Conservation (phyloP, 306 rosid species). For the Echinosophora koreensis region DNA sequence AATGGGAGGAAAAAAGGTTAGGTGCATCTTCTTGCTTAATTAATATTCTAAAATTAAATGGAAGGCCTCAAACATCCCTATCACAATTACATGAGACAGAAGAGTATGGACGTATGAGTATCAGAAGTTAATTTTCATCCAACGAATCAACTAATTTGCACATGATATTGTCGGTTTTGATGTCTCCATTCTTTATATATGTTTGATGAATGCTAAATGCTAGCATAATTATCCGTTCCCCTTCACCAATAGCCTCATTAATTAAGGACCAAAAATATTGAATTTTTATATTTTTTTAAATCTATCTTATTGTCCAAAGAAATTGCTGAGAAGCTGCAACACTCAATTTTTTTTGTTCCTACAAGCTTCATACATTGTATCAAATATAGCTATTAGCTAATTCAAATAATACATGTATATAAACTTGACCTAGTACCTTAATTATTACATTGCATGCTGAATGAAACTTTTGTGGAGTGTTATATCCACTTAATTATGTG, state of each 20-base stretch:
- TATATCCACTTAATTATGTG: slow-evolving; percentile 22
- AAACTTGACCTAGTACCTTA: slow-evolving; percentile 38
- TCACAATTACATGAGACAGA: slow-evolving; percentile 53
- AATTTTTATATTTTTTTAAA: slow-evolving; percentile 16
- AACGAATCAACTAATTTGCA: slow-evolving; percentile 55
- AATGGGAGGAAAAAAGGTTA: slow-evolving; percentile 35
- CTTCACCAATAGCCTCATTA: slow-evolving; percentile 18
- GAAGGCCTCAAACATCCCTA: slow-evolving; percentile 47
- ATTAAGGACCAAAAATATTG: slow-evolving; percentile 14
- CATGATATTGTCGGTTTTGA: slow-evolving; percentile 62
- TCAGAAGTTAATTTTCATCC: slow-evolving; percentile 41
- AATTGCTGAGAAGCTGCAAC: slow-evolving; percentile 37
- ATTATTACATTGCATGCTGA: slow-evolving; percentile 19
- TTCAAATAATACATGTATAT: background rate
- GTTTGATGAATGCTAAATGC: slow-evolving; percentile 31
- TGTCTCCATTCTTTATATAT: slow-evolving; percentile 43
- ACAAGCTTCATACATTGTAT: background rate
- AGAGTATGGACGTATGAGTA: slow-evolving; percentile 32
- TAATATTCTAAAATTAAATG: slow-evolving; percentile 32
- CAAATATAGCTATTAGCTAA: slow-evolving; percentile 9
- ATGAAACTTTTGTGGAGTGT: slow-evolving; percentile 23
- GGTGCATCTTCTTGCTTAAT: slow-evolving; percentile 27
- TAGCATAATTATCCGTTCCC: background rate
- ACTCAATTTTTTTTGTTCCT: background rate
- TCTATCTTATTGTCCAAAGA: slow-evolving; percentile 24